These are phyloP conservation scores for Lachancea quebecensis DNA, from an alignment of 805 yeast genomes.

Conservation along the genomic window DNA sequence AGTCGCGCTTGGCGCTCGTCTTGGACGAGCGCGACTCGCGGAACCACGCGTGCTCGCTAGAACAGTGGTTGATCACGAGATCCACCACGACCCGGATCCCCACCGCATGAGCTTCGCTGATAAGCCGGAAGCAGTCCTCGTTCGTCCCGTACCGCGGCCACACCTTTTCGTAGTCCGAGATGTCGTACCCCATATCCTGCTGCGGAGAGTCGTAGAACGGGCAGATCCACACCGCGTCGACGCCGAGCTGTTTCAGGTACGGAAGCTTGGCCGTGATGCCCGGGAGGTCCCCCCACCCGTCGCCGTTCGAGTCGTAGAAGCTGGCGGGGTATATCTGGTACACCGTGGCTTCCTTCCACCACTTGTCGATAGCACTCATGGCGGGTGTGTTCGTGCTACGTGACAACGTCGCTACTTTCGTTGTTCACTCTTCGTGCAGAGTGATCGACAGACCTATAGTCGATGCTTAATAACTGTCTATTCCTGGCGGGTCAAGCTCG, in stretches of 20 bases:
- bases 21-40: conserved; percentile 46
- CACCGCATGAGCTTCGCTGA: conserved; percentile 41
- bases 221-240: conserved; percentile 49
- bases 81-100: conserved; percentile 49
- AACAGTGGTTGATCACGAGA: conserved; percentile 53
- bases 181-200: conserved; percentile 59
- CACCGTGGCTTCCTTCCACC: conserved; percentile 55
- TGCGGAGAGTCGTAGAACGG: conserved; percentile 56
- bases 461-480: too few relatives aligned
- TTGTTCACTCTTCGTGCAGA: too few relatives aligned
- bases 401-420: too few relatives aligned
- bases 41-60: conserved; percentile 52
- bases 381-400: too few relatives aligned
- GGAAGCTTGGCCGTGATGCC: conserved; percentile 48
- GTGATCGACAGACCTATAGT: too few relatives aligned
- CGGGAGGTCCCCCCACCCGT: conserved; percentile 51
- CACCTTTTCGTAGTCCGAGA: conserved; percentile 45
- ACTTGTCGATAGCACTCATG: conserved; percentile 4
- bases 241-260: conserved; percentile 43
- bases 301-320: conserved; percentile 51
- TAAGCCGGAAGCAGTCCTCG: conserved; percentile 44
- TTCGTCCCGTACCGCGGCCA: conserved; percentile 48
- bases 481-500: too few relatives aligned
- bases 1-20: conserved; percentile 48
- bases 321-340: conserved; percentile 60